These are phyloP conservation scores for Candida namnaoensis DNA, from an alignment of 805 yeast genomes.

Conservation along the genomic window DNA sequence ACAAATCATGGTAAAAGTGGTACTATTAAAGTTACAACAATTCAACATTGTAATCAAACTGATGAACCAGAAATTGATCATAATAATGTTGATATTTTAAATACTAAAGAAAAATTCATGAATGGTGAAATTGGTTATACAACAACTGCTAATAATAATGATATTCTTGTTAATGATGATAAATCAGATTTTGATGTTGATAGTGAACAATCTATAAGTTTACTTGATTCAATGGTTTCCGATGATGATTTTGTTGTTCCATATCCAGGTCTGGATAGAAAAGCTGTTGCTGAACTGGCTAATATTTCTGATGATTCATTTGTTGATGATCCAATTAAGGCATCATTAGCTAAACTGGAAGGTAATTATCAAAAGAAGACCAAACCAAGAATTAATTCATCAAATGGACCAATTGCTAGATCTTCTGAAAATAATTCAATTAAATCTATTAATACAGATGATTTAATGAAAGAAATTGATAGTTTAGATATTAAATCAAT, in stretches of 20 bases:
- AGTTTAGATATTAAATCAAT: slow-evolving; percentile 6
- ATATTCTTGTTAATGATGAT: not conserved
- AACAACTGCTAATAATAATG: no score
- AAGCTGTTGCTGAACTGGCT: slow-evolving; percentile 67
- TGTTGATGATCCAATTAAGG: slow-evolving; percentile 59
- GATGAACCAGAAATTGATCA: not conserved
- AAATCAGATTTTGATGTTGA: not conserved
- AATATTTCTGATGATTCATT: slow-evolving; percentile 75
- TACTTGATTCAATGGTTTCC: slow-evolving; percentile 7
- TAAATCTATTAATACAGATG: slow-evolving; percentile 16
- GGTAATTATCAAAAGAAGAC: slow-evolving; percentile 36
- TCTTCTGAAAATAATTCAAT: not conserved
- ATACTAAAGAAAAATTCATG: not conserved
- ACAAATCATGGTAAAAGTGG: slow-evolving; percentile 5
- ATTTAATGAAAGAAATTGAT: slow-evolving; percentile 9
- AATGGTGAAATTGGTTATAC: not conserved
- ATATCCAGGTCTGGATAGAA: slow-evolving; percentile 40
- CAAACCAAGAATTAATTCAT: slow-evolving; percentile 1
- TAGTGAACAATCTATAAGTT: slow-evolving; percentile 1
- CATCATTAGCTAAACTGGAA: slow-evolving; percentile 71
- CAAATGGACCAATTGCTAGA: not conserved
- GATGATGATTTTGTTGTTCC: slow-evolving; percentile 16
- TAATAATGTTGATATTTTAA: slow-evolving; percentile 3
- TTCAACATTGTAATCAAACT: not conserved
- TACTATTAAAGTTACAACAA: slow-evolving; percentile 1